Percentiles rank a stretch among this genome's conserved stretches.
These are phyloP conservation scores for Arthrobotrys musiformis DNA, from an alignment of 2,329 filamentous ascomycete species.

Conservation along the genomic window DNA sequence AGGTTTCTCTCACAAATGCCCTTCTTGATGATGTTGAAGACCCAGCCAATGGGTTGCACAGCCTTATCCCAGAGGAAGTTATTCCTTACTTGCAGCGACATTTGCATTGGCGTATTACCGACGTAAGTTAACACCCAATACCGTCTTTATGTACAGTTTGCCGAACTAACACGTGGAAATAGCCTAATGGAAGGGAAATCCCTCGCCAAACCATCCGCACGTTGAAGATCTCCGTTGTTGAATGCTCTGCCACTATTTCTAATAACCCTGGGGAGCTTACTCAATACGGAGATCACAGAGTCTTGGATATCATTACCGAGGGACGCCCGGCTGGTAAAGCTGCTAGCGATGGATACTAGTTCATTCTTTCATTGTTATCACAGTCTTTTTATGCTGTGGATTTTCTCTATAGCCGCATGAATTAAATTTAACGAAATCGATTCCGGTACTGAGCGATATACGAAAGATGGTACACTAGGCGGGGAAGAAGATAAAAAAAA, in stretches of 20 bases:
- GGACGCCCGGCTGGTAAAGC: constrained; percentile 49
- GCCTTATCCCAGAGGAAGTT: constrained; percentile 60
- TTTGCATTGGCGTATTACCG: constrained; percentile 61
- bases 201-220: constrained; percentile 24
- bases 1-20: constrained; percentile 62
- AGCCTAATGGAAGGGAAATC: constrained; percentile 39
- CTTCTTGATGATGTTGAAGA: constrained; percentile 60
- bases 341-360: constrained; percentile 32
- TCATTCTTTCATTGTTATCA: neutral
- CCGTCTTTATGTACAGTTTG: neutral
- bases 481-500: no score
- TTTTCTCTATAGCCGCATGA: no score
- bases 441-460: neutral
- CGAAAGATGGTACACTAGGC: no score
- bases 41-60: constrained; percentile 59
- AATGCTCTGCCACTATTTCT: constrained; percentile 42
- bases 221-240: constrained; percentile 42
- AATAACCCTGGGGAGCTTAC: constrained; percentile 34
- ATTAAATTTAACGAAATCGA: neutral
- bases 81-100: constrained; percentile 60
- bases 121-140: constrained; percentile 28
- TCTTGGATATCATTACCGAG: constrained; percentile 44
- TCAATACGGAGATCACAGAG: constrained; percentile 40
- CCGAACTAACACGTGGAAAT: constrained; percentile 11
- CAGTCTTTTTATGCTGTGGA: no score